These are phyloP conservation scores for Lepidium campestre DNA, from an alignment of 441 rosid genomes.

Conservation along the genomic window DNA sequence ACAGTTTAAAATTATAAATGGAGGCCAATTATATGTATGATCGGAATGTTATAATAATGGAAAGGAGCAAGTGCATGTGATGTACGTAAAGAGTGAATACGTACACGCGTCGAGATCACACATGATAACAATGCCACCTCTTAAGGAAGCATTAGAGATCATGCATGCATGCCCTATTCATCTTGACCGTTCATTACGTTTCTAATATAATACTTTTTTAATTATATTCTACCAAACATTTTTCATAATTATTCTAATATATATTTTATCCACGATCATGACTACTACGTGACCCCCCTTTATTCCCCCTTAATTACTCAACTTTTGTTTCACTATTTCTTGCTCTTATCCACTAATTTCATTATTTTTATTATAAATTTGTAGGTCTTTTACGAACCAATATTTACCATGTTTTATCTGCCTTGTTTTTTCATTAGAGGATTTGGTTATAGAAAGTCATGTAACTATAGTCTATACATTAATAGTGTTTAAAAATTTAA, in stretches of 20 bases:
- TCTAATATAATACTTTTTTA: not conserved
- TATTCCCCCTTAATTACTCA: conserved; percentile 8
- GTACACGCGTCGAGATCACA: conserved; percentile 21
- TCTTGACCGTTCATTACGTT: conserved; percentile 26
- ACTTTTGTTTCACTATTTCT: not conserved
- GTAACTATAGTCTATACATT: no score
- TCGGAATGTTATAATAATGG: conserved; percentile 1
- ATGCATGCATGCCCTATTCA: conserved; percentile 27
- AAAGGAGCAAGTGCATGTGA: conserved; percentile 24
- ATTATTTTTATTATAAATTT: not conserved
- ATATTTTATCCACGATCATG: conserved; percentile 9
- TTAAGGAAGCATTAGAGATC: conserved; percentile 27
- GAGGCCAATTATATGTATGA: not conserved
- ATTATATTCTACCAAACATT: conserved; percentile 11
- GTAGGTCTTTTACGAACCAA: not conserved
- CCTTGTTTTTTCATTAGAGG: no score
- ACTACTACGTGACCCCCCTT: conserved; percentile 22
- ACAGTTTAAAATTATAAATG: not conserved
- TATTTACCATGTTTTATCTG: not conserved
- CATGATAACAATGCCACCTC: conserved; percentile 31
- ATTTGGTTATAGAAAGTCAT: no score
- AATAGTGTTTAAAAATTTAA: no score
- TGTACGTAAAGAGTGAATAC: conserved; percentile 14
- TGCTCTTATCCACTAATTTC: conserved; percentile 17
- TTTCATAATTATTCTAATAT: not conserved